Evolutionary conservation across 257 asterid genomes (phyloP).

Genomic region (Solanum etuberosum): DNA sequence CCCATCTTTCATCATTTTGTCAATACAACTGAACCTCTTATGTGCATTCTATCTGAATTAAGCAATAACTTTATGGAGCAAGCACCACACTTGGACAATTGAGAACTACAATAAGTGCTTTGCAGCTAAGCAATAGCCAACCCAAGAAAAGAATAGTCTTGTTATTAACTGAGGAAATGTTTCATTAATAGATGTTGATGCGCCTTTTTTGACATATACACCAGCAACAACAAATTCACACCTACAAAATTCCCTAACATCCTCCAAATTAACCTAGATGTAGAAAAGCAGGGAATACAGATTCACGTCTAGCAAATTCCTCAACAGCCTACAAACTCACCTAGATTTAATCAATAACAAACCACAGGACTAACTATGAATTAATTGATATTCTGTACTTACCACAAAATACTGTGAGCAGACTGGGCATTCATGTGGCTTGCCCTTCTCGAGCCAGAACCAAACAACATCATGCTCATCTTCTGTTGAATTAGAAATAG

Average conservation of each 20-base stretch:
- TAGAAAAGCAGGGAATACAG: not conserved
- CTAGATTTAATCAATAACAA: not conserved
- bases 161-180: not conserved
- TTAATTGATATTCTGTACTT: conserved; percentile 17
- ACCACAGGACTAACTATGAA: not conserved
- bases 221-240: not conserved
- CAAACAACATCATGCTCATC: conserved; percentile 98
- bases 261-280: not conserved
- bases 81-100: not conserved
- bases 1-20: not conserved
- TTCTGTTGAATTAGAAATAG: conserved; percentile 35
- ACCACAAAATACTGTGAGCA: conserved; percentile 92
- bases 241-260: not conserved
- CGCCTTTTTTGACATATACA: not conserved
- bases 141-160: not conserved
- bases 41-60: not conserved
- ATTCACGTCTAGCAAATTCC: not conserved
- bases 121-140: not conserved
- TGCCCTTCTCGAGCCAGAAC: conserved; percentile 98
- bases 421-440: conserved; percentile 93
- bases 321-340: not conserved
- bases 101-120: not conserved
- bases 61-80: not conserved
- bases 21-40: not conserved
- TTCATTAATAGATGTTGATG: not conserved